Evolutionary conservation across 768 basidiomycete species (phyloP), one percentile per base, ranked within the genome.

Genomic region (Albatrellus ellisii): DNA sequence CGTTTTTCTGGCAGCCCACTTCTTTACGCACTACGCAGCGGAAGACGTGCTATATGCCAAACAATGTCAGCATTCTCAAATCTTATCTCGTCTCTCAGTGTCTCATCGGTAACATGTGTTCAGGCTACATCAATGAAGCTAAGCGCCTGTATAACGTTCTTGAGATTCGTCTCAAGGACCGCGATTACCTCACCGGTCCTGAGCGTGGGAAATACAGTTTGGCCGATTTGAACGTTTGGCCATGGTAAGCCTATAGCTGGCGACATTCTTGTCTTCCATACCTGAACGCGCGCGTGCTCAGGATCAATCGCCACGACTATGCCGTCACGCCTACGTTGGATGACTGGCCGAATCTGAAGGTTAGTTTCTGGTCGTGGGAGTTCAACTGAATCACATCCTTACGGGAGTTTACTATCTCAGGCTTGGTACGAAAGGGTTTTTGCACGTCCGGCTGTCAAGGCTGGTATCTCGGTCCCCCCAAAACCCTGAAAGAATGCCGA

Each of bases 101-200:
- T 18, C 20, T 38, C n/a, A 28, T 22, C 22, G 9, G 21, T 36
- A 22, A 47, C 55, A 40, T 57, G 45, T 12, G 52, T 54, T 42
- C 61, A 76, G 77, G 88, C 39, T 92, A 86, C 59, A 51, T 65
- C 18, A 76, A 86, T 22, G 91, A 94, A 67, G 84, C 85, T 2
- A 77, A 74, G 51, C 74, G 91, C 18, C 68, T 92, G 15, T 90
- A 83, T 55, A 65, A 73, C 15, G 90, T 92, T 3, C 70, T 92
- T 31, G 77, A 92, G 52, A 75, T 78, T 38, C 74, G 82, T 20
- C 71, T 92, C 15, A 59, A 65, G 34, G 73, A 67, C 42, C 72
- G 82, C 14, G 86, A 90, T 27, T 92, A 70, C 57, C 74, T 94
- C n/a, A 85, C 72, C n/a, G 88, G 90, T 14, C 62, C 77, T 8